Percentiles rank a stretch among this genome's conserved stretches.
Evolutionary conservation across 805 yeast species (phyloP).

Genomic region (Blastobotrys attinorum): DNA sequence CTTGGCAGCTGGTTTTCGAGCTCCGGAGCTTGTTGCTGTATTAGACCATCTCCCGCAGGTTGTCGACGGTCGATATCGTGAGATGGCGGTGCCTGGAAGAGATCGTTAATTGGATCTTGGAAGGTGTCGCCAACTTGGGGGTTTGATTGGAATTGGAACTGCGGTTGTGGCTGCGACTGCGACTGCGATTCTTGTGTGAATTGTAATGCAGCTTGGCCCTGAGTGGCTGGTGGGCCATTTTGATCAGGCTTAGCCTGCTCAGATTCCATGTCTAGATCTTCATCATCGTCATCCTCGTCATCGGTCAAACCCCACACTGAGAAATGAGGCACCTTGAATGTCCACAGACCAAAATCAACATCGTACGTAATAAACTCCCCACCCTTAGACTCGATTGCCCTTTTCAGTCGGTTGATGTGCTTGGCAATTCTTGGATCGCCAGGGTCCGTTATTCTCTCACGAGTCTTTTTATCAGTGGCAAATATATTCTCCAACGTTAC

Average conservation of each 20-base stretch:
- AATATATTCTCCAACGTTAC: constrained; percentile 69
- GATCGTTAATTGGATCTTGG: no score
- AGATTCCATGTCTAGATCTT: constrained; percentile 35
- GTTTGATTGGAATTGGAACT: background rate
- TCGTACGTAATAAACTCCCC: constrained; percentile 77
- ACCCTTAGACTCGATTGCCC: constrained; percentile 49
- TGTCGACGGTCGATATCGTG: background rate
- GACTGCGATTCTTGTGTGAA: background rate
- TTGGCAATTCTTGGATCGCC: constrained; percentile 50
- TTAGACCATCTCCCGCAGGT: background rate
- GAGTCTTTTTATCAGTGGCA: constrained; percentile 57
- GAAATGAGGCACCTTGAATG: constrained; percentile 81
- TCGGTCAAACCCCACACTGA: constrained; percentile 79
- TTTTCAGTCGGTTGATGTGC: constrained; percentile 37
- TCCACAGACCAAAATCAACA: constrained; percentile 67
- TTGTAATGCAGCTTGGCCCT: no score
- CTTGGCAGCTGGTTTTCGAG: background rate
- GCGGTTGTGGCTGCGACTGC: constrained; percentile 8
- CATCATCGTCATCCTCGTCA: constrained; percentile 40
- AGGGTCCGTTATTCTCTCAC: constrained; percentile 60
- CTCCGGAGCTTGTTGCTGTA: background rate
- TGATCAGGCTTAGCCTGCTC: background rate
- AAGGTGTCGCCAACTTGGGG: background rate
- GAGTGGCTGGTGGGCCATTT: no score
- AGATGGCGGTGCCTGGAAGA: background rate